Base-by-base conservation (phyloP, 208 protist species). In the Leishmania braziliensis region DNA sequence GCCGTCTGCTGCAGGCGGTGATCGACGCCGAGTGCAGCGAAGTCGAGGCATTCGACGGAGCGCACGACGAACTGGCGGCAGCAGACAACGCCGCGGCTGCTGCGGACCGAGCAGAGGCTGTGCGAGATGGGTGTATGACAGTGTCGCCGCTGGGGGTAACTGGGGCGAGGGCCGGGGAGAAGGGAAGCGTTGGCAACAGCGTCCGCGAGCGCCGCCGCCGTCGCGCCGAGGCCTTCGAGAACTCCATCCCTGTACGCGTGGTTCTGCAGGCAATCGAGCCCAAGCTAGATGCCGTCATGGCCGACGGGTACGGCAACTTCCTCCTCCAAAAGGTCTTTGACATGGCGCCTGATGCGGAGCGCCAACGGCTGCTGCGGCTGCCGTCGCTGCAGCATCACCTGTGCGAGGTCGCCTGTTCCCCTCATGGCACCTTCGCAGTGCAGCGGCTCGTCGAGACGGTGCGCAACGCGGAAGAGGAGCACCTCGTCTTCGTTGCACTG, bases 281-380 rank as follows among this genome's bases (percentile, higher is more conserved):
- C 29, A 78, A 84, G 50, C 50, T 95, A 53, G 75, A 90, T 48
- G 89, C 94, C 46, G 87, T 99, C 26, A 99, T 99, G 98, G 93
- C 90, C 16, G 97, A 99, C 86, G 97, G 95, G 69, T 99, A 99
- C 83, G 98, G 98, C 63, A 99, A 99, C 86, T 99, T 99, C 78
- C 88, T 99, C 10, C 97, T 98, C 53, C 98, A 99, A 87, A 99
- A 99, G 79, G 80, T 99, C 1, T 86, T 94, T 51, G 90, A 95
- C 68, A 84, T 93, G 73, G 87, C 89, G 33, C 86, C 89, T 2
- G 78, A 89, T 66, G 77, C 83, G 36, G 86, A 89, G 65, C 86
- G 90, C 33, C 74, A 87, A 69, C 79, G 82, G 12, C 76, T 95
- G 81, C 77, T 99, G 29, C 78, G 81, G 10, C 50, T 88, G 71